Percentiles rank a stretch among this genome's conserved stretches.
These are phyloP conservation scores for Podosphaera fusca DNA, from an alignment of 2,329 filamentous ascomycete genomes.

Conservation along the genomic window DNA sequence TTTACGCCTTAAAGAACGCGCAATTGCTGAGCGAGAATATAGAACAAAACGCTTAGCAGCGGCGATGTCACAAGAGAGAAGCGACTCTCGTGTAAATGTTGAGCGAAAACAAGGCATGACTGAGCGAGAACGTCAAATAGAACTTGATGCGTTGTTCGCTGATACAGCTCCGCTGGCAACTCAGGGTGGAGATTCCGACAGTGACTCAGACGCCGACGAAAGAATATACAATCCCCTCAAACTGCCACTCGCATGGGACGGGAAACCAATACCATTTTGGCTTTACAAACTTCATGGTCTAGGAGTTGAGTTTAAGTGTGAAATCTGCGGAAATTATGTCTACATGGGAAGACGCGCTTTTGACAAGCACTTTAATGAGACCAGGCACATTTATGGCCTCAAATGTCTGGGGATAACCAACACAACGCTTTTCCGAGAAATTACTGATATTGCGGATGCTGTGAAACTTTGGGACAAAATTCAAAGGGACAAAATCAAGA, in stretches of 20 bases:
- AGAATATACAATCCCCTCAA: slow-evolving; percentile 95
- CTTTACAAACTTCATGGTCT: slow-evolving; percentile 90
- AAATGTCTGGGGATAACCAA: slow-evolving; percentile 89
- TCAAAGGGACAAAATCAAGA: slow-evolving; percentile 59
- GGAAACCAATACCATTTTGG: slow-evolving; percentile 98
- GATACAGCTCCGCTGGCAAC: slow-evolving; percentile 23
- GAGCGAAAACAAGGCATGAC: slow-evolving; percentile 97
- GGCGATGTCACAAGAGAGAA: slow-evolving; percentile 66
- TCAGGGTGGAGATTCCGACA: slow-evolving; percentile 28
- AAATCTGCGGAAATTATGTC: slow-evolving; percentile 96
- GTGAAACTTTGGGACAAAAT: slow-evolving; percentile 82
- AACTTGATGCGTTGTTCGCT: slow-evolving; percentile 66
- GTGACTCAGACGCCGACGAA: slow-evolving; percentile 55
- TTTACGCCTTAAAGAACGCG: slow-evolving; percentile 55
- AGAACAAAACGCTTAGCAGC: slow-evolving; percentile 58
- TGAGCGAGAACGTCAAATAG: slow-evolving; percentile 80
- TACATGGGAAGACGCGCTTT: slow-evolving; percentile 93
- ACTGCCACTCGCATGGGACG: slow-evolving; percentile 87
- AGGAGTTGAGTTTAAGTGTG: slow-evolving; percentile 83
- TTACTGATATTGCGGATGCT: slow-evolving; percentile 78
- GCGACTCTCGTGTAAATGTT: slow-evolving; percentile 80
- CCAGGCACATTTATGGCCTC: slow-evolving; percentile 75
- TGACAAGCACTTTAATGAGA: slow-evolving; percentile 96
- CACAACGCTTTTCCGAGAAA: slow-evolving; percentile 77
- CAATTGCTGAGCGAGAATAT: slow-evolving; percentile 72